These are phyloP conservation scores for Chaetomiaceae sp. DNA, from an alignment of 2,329 filamentous ascomycete genomes.

Conservation along the genomic window DNA sequence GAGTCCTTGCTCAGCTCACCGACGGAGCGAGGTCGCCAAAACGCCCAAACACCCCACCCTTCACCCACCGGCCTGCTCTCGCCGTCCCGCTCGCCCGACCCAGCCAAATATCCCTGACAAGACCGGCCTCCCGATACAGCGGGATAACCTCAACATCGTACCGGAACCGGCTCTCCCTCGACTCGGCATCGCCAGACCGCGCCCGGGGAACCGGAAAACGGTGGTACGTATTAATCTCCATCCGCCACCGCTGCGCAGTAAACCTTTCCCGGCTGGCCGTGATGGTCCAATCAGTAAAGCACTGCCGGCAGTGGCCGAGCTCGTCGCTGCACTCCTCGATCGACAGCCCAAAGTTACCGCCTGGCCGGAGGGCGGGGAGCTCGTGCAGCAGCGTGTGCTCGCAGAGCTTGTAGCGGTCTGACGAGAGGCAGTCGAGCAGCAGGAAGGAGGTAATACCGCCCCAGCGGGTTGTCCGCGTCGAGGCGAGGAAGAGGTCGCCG, in stretches of 20 bases:
- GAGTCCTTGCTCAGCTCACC: too few relatives aligned
- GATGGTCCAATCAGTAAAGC: neutral
- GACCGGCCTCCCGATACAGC: neutral
- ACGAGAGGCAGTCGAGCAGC: neutral
- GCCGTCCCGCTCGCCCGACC: neutral
- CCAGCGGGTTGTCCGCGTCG: neutral
- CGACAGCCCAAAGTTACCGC: neutral
- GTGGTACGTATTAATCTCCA: neutral
- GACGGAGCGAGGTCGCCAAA: too few relatives aligned
- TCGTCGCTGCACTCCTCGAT: neutral
- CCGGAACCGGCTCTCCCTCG: neutral
- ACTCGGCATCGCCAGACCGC: too few relatives aligned
- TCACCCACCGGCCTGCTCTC: neutral
- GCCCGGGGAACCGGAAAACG: neutral
- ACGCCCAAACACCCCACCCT: too few relatives aligned
- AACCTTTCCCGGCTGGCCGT: neutral
- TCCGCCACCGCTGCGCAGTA: neutral
- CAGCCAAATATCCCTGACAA: neutral
- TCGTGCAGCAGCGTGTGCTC: neutral
- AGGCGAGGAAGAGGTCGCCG: neutral
- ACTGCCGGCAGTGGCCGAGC: neutral
- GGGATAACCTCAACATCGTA: neutral
- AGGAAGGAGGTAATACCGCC: too few relatives aligned
- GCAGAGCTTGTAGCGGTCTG: neutral
- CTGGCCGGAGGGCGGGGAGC: neutral